Percentiles rank a stretch among this genome's conserved stretches.
Evolutionary conservation across 169 alveolate species (phyloP).

Genomic region (Cystoisospora suis): DNA sequence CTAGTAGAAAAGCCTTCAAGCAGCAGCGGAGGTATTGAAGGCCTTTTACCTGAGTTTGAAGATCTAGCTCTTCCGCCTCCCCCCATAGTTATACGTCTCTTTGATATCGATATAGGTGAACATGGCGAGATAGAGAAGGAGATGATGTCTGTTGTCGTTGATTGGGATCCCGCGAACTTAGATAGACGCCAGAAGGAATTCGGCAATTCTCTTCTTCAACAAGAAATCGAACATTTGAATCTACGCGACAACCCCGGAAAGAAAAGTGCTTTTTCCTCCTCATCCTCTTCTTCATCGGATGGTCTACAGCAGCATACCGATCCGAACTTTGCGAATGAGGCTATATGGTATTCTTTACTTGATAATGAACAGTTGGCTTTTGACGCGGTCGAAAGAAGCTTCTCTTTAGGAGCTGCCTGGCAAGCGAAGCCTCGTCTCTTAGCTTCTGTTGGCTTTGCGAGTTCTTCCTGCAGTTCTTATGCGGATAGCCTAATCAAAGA

Average conservation of each 20-base stretch:
- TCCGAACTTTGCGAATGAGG: conserved; percentile 53
- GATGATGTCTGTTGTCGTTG: conserved; percentile 29
- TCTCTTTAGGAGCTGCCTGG: conserved; percentile 33
- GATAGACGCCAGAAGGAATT: conserved; percentile 20
- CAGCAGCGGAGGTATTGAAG: background rate
- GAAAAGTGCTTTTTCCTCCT: no score
- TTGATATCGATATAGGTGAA: conserved; percentile 52
- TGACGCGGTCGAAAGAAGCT: conserved; percentile 40
- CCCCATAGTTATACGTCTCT: conserved; percentile 40
- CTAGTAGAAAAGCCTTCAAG: no score
- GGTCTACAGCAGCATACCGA: no score
- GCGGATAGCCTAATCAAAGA: background rate
- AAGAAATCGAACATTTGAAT: background rate
- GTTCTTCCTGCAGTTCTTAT: background rate
- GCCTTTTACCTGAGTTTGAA: background rate
- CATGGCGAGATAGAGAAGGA: conserved; percentile 43
- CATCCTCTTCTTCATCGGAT: no score
- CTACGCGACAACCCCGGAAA: background rate
- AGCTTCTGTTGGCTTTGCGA: conserved; percentile 57
- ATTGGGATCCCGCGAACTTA: conserved; percentile 55
- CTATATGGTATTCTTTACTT: conserved; percentile 47
- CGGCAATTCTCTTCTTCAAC: background rate
- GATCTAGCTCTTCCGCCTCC: conserved; percentile 50
- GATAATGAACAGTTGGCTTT: conserved; percentile 35
- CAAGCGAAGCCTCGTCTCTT: conserved; percentile 36